phyloP scores from a whole-genome alignment of 768 basidiomycete genomes.

The Phylloporus scabripes region DNA sequence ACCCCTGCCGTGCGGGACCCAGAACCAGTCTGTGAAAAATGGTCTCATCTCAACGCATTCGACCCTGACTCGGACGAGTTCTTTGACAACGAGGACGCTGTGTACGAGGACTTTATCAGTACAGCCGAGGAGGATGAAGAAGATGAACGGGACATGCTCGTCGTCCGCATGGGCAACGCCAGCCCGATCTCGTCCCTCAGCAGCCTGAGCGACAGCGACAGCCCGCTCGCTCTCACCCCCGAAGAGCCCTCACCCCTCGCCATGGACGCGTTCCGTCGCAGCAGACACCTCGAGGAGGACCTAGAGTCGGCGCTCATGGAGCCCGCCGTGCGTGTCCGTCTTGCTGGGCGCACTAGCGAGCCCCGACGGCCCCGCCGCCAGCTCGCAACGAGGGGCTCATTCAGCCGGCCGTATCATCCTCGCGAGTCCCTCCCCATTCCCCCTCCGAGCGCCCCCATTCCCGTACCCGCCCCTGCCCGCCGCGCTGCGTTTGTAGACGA shows the following conservation, averaged over 20 bases:
- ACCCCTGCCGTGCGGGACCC: conserved; percentile 42
- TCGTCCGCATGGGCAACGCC: conserved; percentile 28
- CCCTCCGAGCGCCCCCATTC: conserved; percentile 25
- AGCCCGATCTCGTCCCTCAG: conserved; percentile 37
- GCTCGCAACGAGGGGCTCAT: background rate
- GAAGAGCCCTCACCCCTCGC: conserved; percentile 40
- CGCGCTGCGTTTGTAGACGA: conserved; percentile 21
- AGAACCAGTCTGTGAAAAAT: conserved; percentile 47
- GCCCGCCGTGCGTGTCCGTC: conserved; percentile 20
- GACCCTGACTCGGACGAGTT: conserved; percentile 82
- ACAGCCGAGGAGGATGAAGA: conserved; percentile 26
- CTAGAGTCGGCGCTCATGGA: conserved; percentile 1
- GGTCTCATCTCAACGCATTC: conserved; percentile 63
- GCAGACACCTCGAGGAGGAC: conserved; percentile 19
- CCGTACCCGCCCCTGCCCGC: conserved; percentile 24
- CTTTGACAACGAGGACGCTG: conserved; percentile 50
- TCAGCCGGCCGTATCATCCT: background rate
- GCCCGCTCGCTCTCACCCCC: conserved; percentile 43
- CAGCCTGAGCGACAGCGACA: conserved; percentile 43
- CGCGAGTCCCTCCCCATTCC: conserved; percentile 14
- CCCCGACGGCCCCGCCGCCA: conserved; percentile 3
- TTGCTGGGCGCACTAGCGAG: conserved; percentile 14
- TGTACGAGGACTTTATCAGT: conserved; percentile 62
- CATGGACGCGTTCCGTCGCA: conserved; percentile 31
- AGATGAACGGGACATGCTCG: conserved; percentile 31